phyloP scores from a whole-genome alignment of 176 grass and related monocot species.

The Thinopyrum elongatum region DNA sequence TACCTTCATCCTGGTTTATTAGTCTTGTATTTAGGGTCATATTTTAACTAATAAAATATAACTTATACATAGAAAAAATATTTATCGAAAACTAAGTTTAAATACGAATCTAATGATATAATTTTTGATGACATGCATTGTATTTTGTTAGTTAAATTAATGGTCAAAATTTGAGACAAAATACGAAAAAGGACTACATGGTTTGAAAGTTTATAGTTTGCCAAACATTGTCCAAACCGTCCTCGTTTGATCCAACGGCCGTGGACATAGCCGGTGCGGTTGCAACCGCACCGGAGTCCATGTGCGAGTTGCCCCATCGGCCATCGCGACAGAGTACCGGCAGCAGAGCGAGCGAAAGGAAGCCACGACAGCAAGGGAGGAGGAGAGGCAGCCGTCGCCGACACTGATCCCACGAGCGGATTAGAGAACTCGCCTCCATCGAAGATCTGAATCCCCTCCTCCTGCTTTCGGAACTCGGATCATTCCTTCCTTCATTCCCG shows the following conservation, averaged over 20 bases:
- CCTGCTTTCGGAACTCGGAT: not conserved
- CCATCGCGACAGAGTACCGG: not conserved
- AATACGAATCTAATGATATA: too few relatives aligned
- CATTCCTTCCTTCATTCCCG: not conserved
- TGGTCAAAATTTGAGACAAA: too few relatives aligned
- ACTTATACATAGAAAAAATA: too few relatives aligned
- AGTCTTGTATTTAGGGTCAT: too few relatives aligned
- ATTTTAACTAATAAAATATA: too few relatives aligned
- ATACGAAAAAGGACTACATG: too few relatives aligned
- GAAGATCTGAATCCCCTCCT: not conserved
- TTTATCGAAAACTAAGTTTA: too few relatives aligned
- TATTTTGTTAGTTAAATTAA: too few relatives aligned
- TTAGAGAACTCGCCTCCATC: not conserved
- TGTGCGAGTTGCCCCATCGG: not conserved
- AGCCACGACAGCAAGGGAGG: not conserved
- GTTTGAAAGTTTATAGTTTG: too few relatives aligned
- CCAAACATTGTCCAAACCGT: too few relatives aligned
- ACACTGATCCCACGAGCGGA: not conserved
- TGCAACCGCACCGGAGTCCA: not conserved
- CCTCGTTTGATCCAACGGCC: not conserved
- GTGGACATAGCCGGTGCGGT: not conserved
- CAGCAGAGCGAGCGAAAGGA: constrained; percentile 5
- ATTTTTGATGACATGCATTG: too few relatives aligned
- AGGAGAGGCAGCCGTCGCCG: constrained; percentile 13
- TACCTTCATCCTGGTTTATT: too few relatives aligned